phyloP scores from a whole-genome alignment of 2,329 filamentous ascomycete species.

The Onygena corvina region DNA sequence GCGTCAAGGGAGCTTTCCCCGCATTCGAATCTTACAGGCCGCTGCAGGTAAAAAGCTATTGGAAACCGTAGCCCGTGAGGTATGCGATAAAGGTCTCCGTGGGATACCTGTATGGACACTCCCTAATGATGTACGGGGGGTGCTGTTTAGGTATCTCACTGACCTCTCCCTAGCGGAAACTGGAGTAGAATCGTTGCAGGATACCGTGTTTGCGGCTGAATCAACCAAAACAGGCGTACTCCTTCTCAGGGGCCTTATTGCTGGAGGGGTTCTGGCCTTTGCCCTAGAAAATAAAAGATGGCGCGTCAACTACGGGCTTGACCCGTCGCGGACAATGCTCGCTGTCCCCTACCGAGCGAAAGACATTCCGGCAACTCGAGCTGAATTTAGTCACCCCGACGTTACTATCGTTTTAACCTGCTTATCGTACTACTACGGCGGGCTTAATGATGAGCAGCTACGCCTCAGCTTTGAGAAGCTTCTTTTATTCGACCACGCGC shows the following conservation, averaged over 20 bases:
- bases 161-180: slow-evolving; percentile 13
- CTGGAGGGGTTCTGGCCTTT: slow-evolving; percentile 44
- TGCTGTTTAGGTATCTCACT: slow-evolving; percentile 38
- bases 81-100: slow-evolving; percentile 36
- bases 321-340: slow-evolving; percentile 42
- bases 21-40: slow-evolving; percentile 37
- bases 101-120: slow-evolving; percentile 37
- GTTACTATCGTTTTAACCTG: slow-evolving; percentile 45
- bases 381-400: slow-evolving; percentile 53
- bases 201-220: slow-evolving; percentile 33
- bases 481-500: slow-evolving; percentile 40
- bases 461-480: slow-evolving; percentile 39
- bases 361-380: slow-evolving; percentile 42
- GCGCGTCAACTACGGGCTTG: slow-evolving; percentile 52
- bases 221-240: slow-evolving; percentile 25
- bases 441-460: slow-evolving; percentile 42
- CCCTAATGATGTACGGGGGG: slow-evolving; percentile 20
- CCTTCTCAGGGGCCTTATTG: slow-evolving; percentile 39
- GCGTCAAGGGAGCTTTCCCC: slow-evolving; percentile 34
- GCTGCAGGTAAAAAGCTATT: slow-evolving; percentile 27
- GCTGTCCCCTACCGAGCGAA: slow-evolving; percentile 51
- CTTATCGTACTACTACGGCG: slow-evolving; percentile 46
- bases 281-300: slow-evolving; percentile 47
- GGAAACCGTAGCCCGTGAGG: slow-evolving; percentile 19
- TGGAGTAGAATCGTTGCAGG: slow-evolving; percentile 34